A percentile compares a stretch with the other conserved stretches of the same genome.
Conservation (phyloP, 1,284 basidiomycete genomes). For the Leucoagaricus sp. region DNA sequence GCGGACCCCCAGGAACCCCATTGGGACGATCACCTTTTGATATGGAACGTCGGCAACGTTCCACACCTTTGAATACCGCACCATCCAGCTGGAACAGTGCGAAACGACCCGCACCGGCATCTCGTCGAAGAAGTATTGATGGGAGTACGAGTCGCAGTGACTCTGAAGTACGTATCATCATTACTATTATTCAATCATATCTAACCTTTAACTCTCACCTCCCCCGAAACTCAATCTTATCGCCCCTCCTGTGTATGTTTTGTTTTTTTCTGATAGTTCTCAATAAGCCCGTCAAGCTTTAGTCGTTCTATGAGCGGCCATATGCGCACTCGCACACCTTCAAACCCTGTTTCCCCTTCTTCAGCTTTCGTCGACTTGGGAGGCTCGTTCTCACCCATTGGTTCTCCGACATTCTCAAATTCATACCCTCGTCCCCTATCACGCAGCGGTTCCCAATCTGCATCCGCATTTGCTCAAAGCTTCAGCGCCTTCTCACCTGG, state of each 20-base stretch:
- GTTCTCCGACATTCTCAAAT: slow-evolving; percentile 32
- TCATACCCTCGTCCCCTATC: slow-evolving; percentile 58
- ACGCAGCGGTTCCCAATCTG: slow-evolving; percentile 49
- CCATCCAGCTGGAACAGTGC: slow-evolving; percentile 67
- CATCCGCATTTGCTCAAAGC: slow-evolving; percentile 27
- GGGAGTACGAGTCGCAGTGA: slow-evolving; percentile 57
- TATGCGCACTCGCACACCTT: slow-evolving; percentile 56
- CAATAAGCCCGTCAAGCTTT: slow-evolving; percentile 36
- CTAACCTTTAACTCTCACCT: not conserved
- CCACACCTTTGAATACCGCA: slow-evolving; percentile 55
- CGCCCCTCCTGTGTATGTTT: too few relatives aligned
- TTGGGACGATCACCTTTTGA: slow-evolving; percentile 58
- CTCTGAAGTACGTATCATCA: slow-evolving; percentile 55
- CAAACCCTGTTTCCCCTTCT: slow-evolving; percentile 63
- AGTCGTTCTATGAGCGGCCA: slow-evolving; percentile 34
- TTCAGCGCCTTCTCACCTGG: slow-evolving; percentile 31
- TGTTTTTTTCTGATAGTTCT: slow-evolving; percentile 23
- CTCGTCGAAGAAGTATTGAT: slow-evolving; percentile 67
- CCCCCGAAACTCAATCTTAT: not conserved
- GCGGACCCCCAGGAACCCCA: slow-evolving; percentile 32
- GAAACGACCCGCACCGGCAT: slow-evolving; percentile 61
- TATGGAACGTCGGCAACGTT: slow-evolving; percentile 59
- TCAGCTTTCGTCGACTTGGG: slow-evolving; percentile 31
- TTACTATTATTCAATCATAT: not conserved
- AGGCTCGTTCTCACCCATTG: slow-evolving; percentile 41